Base-by-base conservation (phyloP, 441 rosid genomes). In the Arabidopsis hybrid region DNA sequence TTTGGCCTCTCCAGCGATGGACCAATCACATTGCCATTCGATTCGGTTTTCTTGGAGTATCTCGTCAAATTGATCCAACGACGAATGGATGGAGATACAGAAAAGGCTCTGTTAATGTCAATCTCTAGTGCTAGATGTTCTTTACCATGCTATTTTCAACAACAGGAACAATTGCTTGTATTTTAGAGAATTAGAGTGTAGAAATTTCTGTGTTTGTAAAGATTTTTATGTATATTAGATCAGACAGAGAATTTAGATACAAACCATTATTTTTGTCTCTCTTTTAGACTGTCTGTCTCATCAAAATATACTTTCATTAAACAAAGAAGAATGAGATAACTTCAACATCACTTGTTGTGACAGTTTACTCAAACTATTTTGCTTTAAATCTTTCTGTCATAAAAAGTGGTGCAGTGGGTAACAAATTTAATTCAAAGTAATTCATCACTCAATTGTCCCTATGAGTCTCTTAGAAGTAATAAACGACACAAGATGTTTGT, bases 1-100 rank as follows among this genome's bases (percentile, higher is more conserved):
- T 80, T 77, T 32, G 87, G 89, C 6, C 58, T 82, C 26, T 11
- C 83, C 0, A 60, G 75, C 0, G 51, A 66, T 1, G 32, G 66
- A 59, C 39, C 74, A 59, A 78, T 78, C 43, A 78, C 67, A 0
- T 70, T 84, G 59, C 81, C 80, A 5, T 76, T 77, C 3, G 75
- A 84, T 57, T 74, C 77, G 1, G 58, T 31, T 52, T 74, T 77
- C 65, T 56, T 85, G 76, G 70, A 65, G 38, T 71, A 53, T 56
- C 57, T 63, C 21, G 69, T 81, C 26, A 67, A 64, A 0, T 14
- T 81, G 16, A 43, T 79, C 1, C 16, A 78, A 32, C 12, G 61
- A 2, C 52, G 47, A 45, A 60, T 51, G 18, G 77, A 65, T 5
- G 72, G 34, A 47, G 73, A 60, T 17, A 40, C 65, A 8, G 74